Percentiles rank a stretch among this genome's conserved stretches.
Evolutionary conservation across 192 early-diverging fungal genomes (phyloP).

Genomic region (Umbelopsis ramanniana): DNA sequence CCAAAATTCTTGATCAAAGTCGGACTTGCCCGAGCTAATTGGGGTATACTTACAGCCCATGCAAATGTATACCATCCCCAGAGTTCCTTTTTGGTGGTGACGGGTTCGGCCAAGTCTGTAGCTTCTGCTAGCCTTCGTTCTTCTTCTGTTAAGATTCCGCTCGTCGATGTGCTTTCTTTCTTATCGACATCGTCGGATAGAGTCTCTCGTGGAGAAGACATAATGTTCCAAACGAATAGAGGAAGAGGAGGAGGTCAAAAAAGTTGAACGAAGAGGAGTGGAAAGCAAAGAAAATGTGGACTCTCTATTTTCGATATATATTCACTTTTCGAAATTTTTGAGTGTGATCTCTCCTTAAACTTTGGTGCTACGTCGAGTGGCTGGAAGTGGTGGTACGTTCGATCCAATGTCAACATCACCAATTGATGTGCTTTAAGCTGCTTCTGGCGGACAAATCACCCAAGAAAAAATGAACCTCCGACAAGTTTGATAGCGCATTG

Average conservation of each 20-base stretch:
- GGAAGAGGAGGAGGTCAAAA: background rate
- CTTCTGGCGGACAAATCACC: too few relatives aligned
- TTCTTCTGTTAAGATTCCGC: background rate
- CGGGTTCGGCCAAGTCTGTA: background rate
- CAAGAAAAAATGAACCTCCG: too few relatives aligned
- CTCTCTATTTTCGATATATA: too few relatives aligned
- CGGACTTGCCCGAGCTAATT: background rate
- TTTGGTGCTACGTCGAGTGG: too few relatives aligned
- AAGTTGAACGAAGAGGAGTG: too few relatives aligned
- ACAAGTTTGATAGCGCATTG: too few relatives aligned
- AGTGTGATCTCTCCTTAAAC: too few relatives aligned
- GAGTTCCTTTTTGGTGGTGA: background rate
- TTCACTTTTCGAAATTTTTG: too few relatives aligned
- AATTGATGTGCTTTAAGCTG: too few relatives aligned
- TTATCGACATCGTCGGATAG: background rate
- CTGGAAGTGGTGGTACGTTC: too few relatives aligned
- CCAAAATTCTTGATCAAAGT: too few relatives aligned
- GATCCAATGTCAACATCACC: too few relatives aligned
- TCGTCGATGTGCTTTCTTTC: background rate
- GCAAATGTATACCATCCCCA: constrained; percentile 25
- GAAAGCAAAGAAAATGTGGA: background rate
- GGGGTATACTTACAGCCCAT: constrained; percentile 13
- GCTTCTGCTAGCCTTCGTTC: background rate
- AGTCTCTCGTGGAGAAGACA: background rate
- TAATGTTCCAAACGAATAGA: background rate